Conservation (phyloP, 768 basidiomycete genomes). For the Coprinopsis strossmayeri region DNA sequence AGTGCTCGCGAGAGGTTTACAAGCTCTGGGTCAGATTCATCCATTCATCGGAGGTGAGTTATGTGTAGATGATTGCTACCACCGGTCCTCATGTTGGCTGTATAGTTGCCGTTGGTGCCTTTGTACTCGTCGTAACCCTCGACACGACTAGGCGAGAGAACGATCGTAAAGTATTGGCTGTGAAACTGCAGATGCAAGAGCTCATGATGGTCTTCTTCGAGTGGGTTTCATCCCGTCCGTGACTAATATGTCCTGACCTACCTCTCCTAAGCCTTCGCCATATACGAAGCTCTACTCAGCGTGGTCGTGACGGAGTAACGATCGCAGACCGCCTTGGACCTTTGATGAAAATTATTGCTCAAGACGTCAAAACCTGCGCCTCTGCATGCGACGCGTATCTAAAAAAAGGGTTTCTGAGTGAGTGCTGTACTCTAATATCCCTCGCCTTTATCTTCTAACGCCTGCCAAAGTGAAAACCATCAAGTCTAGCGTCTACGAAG, state of each 20-base stretch:
- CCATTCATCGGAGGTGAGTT: constrained; percentile 30
- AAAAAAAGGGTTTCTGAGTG: constrained; percentile 35
- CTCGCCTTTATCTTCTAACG: not conserved
- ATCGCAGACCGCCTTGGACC: constrained; percentile 24
- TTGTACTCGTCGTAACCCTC: constrained; percentile 40
- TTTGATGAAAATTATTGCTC: constrained; percentile 23
- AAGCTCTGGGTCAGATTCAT: constrained; percentile 27
- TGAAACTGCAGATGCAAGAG: constrained; percentile 45
- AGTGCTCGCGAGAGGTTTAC: constrained; percentile 24
- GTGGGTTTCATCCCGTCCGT: constrained; percentile 20
- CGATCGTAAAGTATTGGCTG: constrained; percentile 37
- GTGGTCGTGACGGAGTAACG: constrained; percentile 25
- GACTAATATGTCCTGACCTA: not conserved
- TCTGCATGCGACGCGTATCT: constrained; percentile 40
- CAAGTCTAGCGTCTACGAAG: constrained; percentile 31
- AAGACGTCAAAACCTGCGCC: constrained; percentile 36
- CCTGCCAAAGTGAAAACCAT: constrained; percentile 25
- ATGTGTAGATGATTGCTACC: not conserved
- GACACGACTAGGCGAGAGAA: constrained; percentile 45
- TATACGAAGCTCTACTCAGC: constrained; percentile 17
- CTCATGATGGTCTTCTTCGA: constrained; percentile 41
- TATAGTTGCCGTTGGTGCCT: constrained; percentile 41
- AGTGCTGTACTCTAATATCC: constrained; percentile 5
- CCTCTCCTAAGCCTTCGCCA: constrained; percentile 22
- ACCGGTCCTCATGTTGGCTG: not conserved